Evolutionary conservation across 768 basidiomycete species (phyloP), one percentile per base, ranked within the genome.

Genomic region (Hericium erinaceus): DNA sequence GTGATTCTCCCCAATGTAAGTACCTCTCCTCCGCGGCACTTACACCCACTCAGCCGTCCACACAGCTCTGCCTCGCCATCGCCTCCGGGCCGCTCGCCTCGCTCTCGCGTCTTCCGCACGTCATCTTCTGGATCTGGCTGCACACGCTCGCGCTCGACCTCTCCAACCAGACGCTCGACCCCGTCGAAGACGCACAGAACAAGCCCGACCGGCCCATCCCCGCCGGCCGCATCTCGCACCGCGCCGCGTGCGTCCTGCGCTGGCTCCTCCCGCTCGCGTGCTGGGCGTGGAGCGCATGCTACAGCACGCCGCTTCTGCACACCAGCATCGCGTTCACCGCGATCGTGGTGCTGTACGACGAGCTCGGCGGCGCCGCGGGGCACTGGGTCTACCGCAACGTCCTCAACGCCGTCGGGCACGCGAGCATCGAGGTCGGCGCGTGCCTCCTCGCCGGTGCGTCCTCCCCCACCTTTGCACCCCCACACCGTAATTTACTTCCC

Each of bases 341-440:
- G 4, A 56, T 60, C 20, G 64, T 65, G 16, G 18, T 64, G 24
- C 33, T 62, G 11, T 66, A 72, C 57, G 63, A 70, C 58, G 71
- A 72, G 55, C 16, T 70, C 2, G 57, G 57, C 28, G 57, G 54
- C 20, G 56, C 55, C 28, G 11, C 55, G 12, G 56, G 61, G 20
- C 62, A 69, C 53, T 74, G 75, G 75, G 41, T 71, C 26, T 62
- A 67, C 20, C 70, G 75, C 52, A 72, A 74, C 55, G 40, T 66
- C 1, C 52, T 73, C 44, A 74, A 72, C 40, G 73, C 71, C 10
- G 56, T 68, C n/a, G 75, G 74, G 37, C 71, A 68, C 51, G 70
- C 70, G 18, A 55, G 69, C 39, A 74, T 76, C 56, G 72, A 77
- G 58, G 63, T 67, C 0, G 75, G 75, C 10, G 72, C 70, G 44